Base-by-base conservation (phyloP, 352 stramenopile species). In the Pythium aphanidermatum region DNA sequence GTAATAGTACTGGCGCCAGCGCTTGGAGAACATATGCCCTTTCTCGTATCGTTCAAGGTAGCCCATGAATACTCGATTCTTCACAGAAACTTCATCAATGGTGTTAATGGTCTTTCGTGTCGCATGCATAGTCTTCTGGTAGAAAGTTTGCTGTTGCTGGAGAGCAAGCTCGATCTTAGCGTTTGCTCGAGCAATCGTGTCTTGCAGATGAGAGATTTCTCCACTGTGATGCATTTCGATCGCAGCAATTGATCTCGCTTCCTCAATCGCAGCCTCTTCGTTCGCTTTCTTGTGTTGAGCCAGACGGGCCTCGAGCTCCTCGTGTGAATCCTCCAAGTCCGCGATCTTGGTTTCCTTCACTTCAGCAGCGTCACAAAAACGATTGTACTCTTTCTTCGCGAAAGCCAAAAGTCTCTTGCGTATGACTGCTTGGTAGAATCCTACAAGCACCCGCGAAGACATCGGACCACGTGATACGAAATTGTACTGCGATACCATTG, bases 1-100 rank as follows among this genome's bases (percentile, higher is more conserved):
- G 42, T 81, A 89, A 26, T 72, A 89, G 49, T 85, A 89, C 62
- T 89, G 77, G 16, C 74, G 74, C 77, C 77, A 89, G 35, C 71
- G 74, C 45, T 77, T 83, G 26, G 70, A 77, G 44, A 89, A 89
- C 34, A 85, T 37, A 42, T 73, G 72, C 5, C 71, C 74, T 39
- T 85, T 88, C 36, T 89, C 77, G 40, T 82, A 89, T 10, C 77
- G 71, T 42, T 89, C 76, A 31, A 89, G 46, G 50, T 89, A 89
- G 13, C 77, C 77, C 12, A 70, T 72, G 13, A 77, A 77, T 29
- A 83, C 51, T 16, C 77, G 74, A 33, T 74, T 79, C 41, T 85
- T 80, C 24, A 72, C 70, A 2, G 70, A 58, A 11, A 89, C 72
- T 33, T 81, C 66, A 46, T 85, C 77, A 29, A 86, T 83, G 34